These are phyloP conservation scores for Triticum dicoccoides DNA, from an alignment of 176 grass and related monocot genomes.

Conservation along the genomic window DNA sequence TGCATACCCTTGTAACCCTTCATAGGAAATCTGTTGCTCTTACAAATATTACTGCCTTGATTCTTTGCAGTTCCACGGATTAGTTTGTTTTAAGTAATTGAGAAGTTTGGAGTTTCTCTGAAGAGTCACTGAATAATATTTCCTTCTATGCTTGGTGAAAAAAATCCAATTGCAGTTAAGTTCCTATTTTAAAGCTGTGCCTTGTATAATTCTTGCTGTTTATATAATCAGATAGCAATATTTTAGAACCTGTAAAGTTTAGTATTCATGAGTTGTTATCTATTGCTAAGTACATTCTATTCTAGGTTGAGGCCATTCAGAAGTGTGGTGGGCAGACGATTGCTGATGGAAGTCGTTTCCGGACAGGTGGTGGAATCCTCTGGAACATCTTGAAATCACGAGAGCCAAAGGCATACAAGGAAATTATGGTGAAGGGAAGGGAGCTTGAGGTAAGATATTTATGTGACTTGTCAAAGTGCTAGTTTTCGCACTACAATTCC, in stretches of 20 bases:
- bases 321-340: slow-evolving; percentile 79
- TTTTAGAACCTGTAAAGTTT: neutral
- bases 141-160: slow-evolving; percentile 41
- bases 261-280: neutral
- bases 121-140: slow-evolving; percentile 43
- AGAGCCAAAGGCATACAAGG: slow-evolving; percentile 92
- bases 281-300: slow-evolving; percentile 22
- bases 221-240: neutral
- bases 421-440: slow-evolving; percentile 92
- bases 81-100: slow-evolving; percentile 58
- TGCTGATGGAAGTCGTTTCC: slow-evolving; percentile 79
- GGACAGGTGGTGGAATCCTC: slow-evolving; percentile 88
- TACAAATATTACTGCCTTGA: slow-evolving; percentile 34
- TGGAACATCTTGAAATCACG: slow-evolving; percentile 97
- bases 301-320: slow-evolving; percentile 89
- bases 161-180: slow-evolving; percentile 52
- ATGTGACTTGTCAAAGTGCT: neutral
- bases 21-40: slow-evolving; percentile 33
- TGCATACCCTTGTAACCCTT: neutral
- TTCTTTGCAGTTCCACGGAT: slow-evolving; percentile 59
- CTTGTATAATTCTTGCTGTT: neutral
- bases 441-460: slow-evolving; percentile 75
- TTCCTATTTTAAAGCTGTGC: slow-evolving; percentile 50
- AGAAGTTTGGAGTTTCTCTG: slow-evolving; percentile 50
- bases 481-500: neutral